Evolutionary conservation across 1,284 basidiomycete genomes (phyloP).

Genomic region (Thecaphora thlaspeos): DNA sequence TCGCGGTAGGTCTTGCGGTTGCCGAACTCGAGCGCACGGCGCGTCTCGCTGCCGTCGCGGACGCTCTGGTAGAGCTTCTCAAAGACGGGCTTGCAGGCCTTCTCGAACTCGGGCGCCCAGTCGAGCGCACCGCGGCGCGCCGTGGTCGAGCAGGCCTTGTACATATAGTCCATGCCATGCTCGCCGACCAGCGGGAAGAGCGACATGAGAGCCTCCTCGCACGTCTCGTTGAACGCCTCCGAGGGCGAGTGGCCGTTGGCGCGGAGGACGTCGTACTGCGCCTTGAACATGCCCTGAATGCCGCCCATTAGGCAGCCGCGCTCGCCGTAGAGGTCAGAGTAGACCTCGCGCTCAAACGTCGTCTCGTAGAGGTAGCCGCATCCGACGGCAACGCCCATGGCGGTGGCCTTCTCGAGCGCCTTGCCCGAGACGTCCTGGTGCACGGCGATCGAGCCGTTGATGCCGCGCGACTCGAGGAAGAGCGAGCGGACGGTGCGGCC

Average conservation of each 20-base stretch:
- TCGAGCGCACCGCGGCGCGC: slow-evolving; percentile 97
- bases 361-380: slow-evolving; percentile 98
- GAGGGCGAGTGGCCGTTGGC: slow-evolving; percentile 97
- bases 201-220: slow-evolving; percentile 95
- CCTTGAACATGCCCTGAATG: slow-evolving; percentile 98
- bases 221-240: slow-evolving; percentile 98
- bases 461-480: slow-evolving; percentile 98
- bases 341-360: slow-evolving; percentile 98
- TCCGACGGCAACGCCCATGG: slow-evolving; percentile 90
- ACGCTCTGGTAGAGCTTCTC: slow-evolving; percentile 93
- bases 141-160: slow-evolving; percentile 88
- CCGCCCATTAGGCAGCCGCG: slow-evolving; percentile 99
- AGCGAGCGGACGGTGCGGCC: slow-evolving; percentile 98
- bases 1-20: slow-evolving; percentile 86
- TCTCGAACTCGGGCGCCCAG: slow-evolving; percentile 98
- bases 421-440: slow-evolving; percentile 92
- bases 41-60: slow-evolving; percentile 90
- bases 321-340: slow-evolving; percentile 98
- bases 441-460: slow-evolving; percentile 85
- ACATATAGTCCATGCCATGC: slow-evolving; percentile 99
- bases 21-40: slow-evolving; percentile 95
- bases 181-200: slow-evolving; percentile 95
- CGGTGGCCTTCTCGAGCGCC: slow-evolving; percentile 94
- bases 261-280: slow-evolving; percentile 98
- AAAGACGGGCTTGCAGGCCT: slow-evolving; percentile 88